Percentiles rank a stretch among this genome's conserved stretches.
Evolutionary conservation across 106 monocot genomes (phyloP).

Genomic region (Dendrobium nobile): DNA sequence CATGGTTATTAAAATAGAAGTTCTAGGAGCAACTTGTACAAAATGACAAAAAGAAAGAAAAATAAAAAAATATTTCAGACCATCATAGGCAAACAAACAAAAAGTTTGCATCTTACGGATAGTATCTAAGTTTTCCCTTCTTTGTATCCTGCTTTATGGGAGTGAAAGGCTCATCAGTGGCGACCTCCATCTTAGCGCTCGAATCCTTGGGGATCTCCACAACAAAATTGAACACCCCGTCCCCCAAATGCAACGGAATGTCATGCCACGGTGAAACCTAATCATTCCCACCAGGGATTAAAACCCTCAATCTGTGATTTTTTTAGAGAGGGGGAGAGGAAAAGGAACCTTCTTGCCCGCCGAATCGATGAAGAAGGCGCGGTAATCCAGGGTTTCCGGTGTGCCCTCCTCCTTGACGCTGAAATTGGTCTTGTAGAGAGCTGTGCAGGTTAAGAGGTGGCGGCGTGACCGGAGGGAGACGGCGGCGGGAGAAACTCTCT

Average conservation of each 20-base stretch:
- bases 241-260: slow-evolving; percentile 61
- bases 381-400: slow-evolving; percentile 86
- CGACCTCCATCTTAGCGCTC: slow-evolving; percentile 97
- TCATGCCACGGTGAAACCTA: slow-evolving; percentile 95
- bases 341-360: slow-evolving; percentile 48
- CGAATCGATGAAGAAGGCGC: slow-evolving; percentile 79
- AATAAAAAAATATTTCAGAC: neutral
- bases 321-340: neutral
- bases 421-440: slow-evolving; percentile 35
- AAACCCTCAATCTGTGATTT: neutral
- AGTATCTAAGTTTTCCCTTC: slow-evolving; percentile 98
- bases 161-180: slow-evolving; percentile 81
- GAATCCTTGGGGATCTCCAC: slow-evolving; percentile 96
- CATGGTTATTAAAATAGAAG: too few species aligned
- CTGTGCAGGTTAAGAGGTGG: slow-evolving; percentile 19
- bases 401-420: slow-evolving; percentile 60
- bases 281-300: neutral
- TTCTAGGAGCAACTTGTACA: neutral
- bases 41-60: neutral
- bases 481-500: neutral
- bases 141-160: slow-evolving; percentile 98
- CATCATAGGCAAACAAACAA: too few species aligned
- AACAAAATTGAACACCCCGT: slow-evolving; percentile 78
- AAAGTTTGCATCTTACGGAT: slow-evolving; percentile 52
- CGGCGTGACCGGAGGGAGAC: slow-evolving; percentile 13